These are phyloP conservation scores for Candida khao-thaluensis DNA, from an alignment of 805 yeast species.

Conservation along the genomic window DNA sequence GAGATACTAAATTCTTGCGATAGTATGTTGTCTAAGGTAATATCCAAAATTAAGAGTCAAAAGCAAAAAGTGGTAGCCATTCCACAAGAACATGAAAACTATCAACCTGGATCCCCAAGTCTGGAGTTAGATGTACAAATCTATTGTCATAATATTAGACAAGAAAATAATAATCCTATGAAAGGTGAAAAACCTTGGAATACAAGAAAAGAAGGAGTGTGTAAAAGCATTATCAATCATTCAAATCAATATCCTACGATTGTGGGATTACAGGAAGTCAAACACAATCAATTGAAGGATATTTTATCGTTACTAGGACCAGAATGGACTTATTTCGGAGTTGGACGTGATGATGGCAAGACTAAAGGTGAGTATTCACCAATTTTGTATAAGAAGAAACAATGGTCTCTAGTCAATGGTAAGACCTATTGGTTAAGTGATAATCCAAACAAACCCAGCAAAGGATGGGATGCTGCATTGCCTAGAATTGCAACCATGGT, in stretches of 20 bases:
- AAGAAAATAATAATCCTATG: slow-evolving; percentile 31
- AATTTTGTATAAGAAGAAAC: slow-evolving; percentile 21
- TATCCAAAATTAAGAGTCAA: too few species aligned
- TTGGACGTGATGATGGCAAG: slow-evolving; percentile 31
- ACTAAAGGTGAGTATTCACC: slow-evolving; percentile 30
- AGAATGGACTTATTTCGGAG: slow-evolving; percentile 28
- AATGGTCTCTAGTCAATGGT: slow-evolving; percentile 24
- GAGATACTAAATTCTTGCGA: too few species aligned
- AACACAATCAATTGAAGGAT: slow-evolving; percentile 35
- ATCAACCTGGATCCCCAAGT: too few species aligned
- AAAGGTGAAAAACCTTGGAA: slow-evolving; percentile 48
- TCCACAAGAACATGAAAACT: too few species aligned
- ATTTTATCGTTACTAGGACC: slow-evolving; percentile 23
- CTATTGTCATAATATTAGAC: slow-evolving; percentile 46
- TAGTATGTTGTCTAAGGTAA: too few species aligned
- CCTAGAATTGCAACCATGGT: slow-evolving; percentile 40
- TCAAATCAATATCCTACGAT: slow-evolving; percentile 28
- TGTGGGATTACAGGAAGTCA: slow-evolving; percentile 41
- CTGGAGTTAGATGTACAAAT: slow-evolving; percentile 17
- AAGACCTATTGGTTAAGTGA: slow-evolving; percentile 28
- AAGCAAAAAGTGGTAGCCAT: too few species aligned
- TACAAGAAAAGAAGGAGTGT: slow-evolving; percentile 36
- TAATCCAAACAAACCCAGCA: slow-evolving; percentile 26
- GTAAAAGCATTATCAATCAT: slow-evolving; percentile 34
- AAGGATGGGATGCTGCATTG: slow-evolving; percentile 50